phyloP scores from a whole-genome alignment of 768 basidiomycete species.

The Udeniomyces megalosporus region DNA sequence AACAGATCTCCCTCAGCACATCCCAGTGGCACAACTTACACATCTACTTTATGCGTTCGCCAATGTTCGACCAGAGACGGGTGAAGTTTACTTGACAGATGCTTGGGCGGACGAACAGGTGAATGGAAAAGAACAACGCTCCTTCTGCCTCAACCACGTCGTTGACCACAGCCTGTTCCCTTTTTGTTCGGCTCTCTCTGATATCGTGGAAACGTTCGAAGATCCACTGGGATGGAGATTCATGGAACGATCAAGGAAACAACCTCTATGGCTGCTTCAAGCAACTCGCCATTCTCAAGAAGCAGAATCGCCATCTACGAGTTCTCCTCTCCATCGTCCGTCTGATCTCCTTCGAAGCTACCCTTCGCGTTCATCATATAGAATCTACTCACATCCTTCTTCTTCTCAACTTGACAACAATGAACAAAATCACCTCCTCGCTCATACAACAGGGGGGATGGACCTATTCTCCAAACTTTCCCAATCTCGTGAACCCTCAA shows the following conservation, averaged over 20 bases:
- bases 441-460: conserved; percentile 6
- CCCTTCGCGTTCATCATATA: too few species aligned
- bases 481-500: conserved; percentile 49
- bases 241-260: conserved; percentile 77
- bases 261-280: conserved; percentile 73
- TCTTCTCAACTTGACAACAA: too few species aligned
- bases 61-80: conserved; percentile 63
- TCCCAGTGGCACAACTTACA: conserved; percentile 71
- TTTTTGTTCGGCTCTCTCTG: not conserved
- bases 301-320: conserved; percentile 46
- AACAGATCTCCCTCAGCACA: conserved; percentile 51
- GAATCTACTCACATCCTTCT: too few species aligned
- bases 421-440: not conserved
- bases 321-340: conserved; percentile 68
- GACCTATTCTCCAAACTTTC: conserved; percentile 78
- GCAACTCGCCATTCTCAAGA: conserved; percentile 79
- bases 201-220: too few species aligned
- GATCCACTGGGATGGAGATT: conserved; percentile 88
- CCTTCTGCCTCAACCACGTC: not conserved
- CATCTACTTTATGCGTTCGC: conserved; percentile 51
- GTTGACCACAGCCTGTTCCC: not conserved
- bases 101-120: conserved; percentile 76
- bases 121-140: conserved; percentile 7
- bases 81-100: conserved; percentile 78
- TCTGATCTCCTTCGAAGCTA: too few species aligned